Evolutionary conservation across 306 rosid genomes (phyloP).

Genomic region (Ormosia emarginata): DNA sequence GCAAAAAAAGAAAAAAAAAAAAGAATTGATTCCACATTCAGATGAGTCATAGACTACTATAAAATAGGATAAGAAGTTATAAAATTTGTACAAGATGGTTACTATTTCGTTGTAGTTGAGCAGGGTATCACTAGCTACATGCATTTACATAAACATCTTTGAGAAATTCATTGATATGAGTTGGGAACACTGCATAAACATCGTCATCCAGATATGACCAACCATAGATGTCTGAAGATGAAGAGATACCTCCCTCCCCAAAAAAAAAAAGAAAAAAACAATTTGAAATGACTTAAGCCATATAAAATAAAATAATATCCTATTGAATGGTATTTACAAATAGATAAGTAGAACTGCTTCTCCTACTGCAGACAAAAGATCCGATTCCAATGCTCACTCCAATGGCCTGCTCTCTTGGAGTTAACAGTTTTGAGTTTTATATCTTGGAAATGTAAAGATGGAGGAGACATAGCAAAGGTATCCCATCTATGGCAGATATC

Average conservation of each 20-base stretch:
- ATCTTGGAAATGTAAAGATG: not conserved
- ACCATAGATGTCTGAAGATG: not conserved
- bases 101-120: not conserved
- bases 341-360: not conserved
- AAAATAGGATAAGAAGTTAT: not conserved
- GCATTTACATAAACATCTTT: not conserved
- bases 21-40: not conserved
- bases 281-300: too few relatives aligned
- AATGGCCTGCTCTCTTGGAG: not conserved
- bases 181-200: not conserved
- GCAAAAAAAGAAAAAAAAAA: not conserved
- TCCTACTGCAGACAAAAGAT: slow-evolving; percentile 3
- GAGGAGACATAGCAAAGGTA: not conserved
- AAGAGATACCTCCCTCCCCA: too few relatives aligned
- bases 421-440: not conserved
- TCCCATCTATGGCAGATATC: not conserved
- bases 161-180: not conserved
- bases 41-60: not conserved
- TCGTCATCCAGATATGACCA: not conserved
- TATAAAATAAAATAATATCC: too few relatives aligned
- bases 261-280: too few relatives aligned
- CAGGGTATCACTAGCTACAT: not conserved
- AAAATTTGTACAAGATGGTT: not conserved
- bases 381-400: not conserved
- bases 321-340: not conserved